Evolutionary conservation across 768 basidiomycete species (phyloP), one percentile per base, ranked within the genome.

Genomic region (Rhizopogon salebrosus): DNA sequence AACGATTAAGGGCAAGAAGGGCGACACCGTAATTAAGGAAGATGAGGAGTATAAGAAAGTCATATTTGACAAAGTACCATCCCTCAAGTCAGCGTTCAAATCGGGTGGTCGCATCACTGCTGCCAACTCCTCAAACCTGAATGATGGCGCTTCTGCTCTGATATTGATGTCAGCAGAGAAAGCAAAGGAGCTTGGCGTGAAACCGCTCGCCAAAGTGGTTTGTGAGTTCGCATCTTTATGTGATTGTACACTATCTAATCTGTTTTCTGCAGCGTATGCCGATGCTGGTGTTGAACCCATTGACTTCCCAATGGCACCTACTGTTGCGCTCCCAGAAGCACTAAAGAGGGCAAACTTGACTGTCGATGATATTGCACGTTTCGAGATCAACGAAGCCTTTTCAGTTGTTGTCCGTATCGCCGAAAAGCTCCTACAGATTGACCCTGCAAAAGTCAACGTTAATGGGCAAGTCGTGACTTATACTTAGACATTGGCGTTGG

Each of bases 31-130:
- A 48, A 82, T 99, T 41, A 79, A 79, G 59, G 95, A 98, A 75
- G 97, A 99, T 64, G 97, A 99, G 70, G 97, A 98, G 65, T 98
- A 92, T 80, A 98, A 95, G 78, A 89, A 93, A 60, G 84, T 99
- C 59, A 83, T 95, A 63, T 94, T 84, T 65, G 95, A 97, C 57
- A 99, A 99, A 70, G 81, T 98, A 58, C 91, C 94, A 31, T 75
- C 83, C 6, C 80, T 99, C 56, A 83, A 82, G 58, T 92, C 95
- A 48, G 88, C 88, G 31, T 99, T 99, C 83, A 86, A 88, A 73
- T 78, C 85, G 57, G 89, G 84, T 53, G 94, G 94, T 46, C 82
- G 78, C 49, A 92, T 99, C 73, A 99, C 97, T 18, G 88, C 97
- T 53, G 97, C 97, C 58, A 99, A 99, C 75, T 92, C 97, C 5